Evolutionary conservation across 2,329 filamentous ascomycete genomes (phyloP).

Genomic region (Colletotrichum tofieldiae): DNA sequence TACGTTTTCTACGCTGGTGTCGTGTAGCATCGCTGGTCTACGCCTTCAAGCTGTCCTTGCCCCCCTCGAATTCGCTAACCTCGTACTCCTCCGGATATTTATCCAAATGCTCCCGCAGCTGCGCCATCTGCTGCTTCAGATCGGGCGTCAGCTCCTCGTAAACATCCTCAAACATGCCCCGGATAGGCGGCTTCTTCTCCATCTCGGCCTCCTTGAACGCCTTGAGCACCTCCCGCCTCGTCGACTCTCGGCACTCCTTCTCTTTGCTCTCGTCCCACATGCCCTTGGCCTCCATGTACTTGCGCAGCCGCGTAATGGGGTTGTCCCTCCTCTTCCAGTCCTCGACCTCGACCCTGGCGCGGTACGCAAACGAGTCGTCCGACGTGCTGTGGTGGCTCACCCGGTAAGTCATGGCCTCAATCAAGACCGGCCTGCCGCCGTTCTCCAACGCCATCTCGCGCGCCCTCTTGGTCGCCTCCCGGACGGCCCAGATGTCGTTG

Average conservation of each 20-base stretch:
- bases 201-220: slow-evolving; percentile 89
- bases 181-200: slow-evolving; percentile 83
- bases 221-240: slow-evolving; percentile 83
- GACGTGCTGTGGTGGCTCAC: slow-evolving; percentile 97
- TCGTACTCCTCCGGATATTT: slow-evolving; percentile 96
- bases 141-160: slow-evolving; percentile 92
- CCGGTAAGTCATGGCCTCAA: slow-evolving; percentile 99
- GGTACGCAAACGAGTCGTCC: slow-evolving; percentile 97
- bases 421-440: slow-evolving; percentile 86
- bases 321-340: slow-evolving; percentile 95
- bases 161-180: slow-evolving; percentile 86
- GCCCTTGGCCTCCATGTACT: slow-evolving; percentile 89
- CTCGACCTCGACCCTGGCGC: slow-evolving; percentile 92
- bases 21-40: slow-evolving; percentile 38
- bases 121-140: slow-evolving; percentile 77
- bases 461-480: slow-evolving; percentile 84
- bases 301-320: slow-evolving; percentile 86
- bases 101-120: slow-evolving; percentile 84
- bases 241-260: slow-evolving; percentile 75
- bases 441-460: slow-evolving; percentile 83
- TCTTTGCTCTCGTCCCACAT: slow-evolving; percentile 91
- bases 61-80: slow-evolving; percentile 81
- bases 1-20: slow-evolving; percentile 16
- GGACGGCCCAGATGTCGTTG: slow-evolving; percentile 93
- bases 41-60: slow-evolving; percentile 73